Conservation (phyloP, 2,329 filamentous ascomycete genomes). For the Exophiala phaeomuriformis region DNA sequence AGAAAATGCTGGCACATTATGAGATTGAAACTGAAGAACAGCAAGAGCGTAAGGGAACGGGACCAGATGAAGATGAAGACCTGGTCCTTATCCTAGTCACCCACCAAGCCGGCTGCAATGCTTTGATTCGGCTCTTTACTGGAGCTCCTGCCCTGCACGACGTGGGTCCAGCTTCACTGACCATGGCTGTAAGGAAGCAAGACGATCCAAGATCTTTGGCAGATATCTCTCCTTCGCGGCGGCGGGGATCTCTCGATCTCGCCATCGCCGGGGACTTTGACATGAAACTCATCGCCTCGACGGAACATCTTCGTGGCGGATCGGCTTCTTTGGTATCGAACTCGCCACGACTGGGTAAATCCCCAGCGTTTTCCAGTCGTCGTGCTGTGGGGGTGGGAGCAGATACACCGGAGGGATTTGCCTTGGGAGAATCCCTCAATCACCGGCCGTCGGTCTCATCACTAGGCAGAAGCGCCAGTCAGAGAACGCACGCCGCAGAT, state of each 20-base stretch:
- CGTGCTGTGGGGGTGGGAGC: constrained; percentile 20
- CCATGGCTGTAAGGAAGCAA: constrained; percentile 66
- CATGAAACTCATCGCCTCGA: constrained; percentile 53
- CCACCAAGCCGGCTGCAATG: constrained; percentile 93
- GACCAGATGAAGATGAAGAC: constrained; percentile 58
- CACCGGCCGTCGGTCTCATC: background rate
- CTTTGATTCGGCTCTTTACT: constrained; percentile 82
- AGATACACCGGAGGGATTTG: constrained; percentile 25
- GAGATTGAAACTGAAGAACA: constrained; percentile 41
- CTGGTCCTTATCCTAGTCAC: constrained; percentile 82
- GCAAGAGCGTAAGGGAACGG: constrained; percentile 28
- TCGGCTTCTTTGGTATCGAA: constrained; percentile 30
- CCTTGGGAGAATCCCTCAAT: constrained; percentile 20
- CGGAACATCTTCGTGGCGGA: constrained; percentile 52
- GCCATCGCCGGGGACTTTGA: constrained; percentile 49
- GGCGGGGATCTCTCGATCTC: constrained; percentile 27
- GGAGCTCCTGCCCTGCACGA: constrained; percentile 87
- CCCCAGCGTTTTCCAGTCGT: constrained; percentile 24
- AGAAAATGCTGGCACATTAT: constrained; percentile 80
- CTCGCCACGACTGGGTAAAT: constrained; percentile 23
- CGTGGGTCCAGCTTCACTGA: constrained; percentile 81
- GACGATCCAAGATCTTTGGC: constrained; percentile 17
- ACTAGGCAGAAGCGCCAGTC: constrained; percentile 14
- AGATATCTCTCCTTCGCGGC: constrained; percentile 13
- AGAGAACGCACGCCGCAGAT: constrained; percentile 14